Conservation (phyloP, 768 basidiomycete species). For the Xerocomus spinulosus region DNA sequence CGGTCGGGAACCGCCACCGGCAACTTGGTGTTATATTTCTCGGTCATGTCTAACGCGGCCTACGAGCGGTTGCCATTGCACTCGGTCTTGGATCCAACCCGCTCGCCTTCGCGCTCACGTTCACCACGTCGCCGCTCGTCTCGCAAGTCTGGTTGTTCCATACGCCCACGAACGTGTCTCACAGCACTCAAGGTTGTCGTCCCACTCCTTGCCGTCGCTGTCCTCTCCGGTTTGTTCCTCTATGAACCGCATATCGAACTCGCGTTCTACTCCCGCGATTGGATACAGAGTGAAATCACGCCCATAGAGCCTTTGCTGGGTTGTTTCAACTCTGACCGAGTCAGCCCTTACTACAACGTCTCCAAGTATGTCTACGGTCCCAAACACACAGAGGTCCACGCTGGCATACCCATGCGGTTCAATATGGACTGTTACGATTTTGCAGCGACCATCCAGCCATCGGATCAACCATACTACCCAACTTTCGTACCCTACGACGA, state of each 20-base stretch:
- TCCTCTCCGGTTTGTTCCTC: conserved; percentile 49
- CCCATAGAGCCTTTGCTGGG: conserved; percentile 58
- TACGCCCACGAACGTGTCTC: conserved; percentile 36
- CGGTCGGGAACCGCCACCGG: too few species aligned
- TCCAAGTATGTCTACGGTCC: conserved; percentile 59
- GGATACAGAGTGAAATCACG: conserved; percentile 74
- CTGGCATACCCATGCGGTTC: conserved; percentile 71
- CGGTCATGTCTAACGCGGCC: conserved; percentile 36
- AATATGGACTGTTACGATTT: conserved; percentile 93
- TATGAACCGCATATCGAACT: conserved; percentile 88
- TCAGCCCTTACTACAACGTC: conserved; percentile 66
- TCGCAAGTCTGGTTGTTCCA: conserved; percentile 24
- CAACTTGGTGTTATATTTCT: too few species aligned
- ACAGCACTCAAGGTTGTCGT: conserved; percentile 42
- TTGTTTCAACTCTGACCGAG: conserved; percentile 63
- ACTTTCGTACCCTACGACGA: conserved; percentile 30
- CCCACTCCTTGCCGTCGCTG: conserved; percentile 33
- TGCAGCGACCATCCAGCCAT: conserved; percentile 67
- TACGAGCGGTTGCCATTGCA: conserved; percentile 53
- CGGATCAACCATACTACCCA: conserved; percentile 2
- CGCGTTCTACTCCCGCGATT: conserved; percentile 68
- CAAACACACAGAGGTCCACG: conserved; percentile 66
- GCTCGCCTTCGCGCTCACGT: conserved; percentile 18
- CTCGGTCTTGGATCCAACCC: conserved; percentile 32
- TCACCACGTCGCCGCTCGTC: conserved; percentile 23